Conservation (phyloP, 2,329 filamentous ascomycete species). For the Trichoderma breve region DNA sequence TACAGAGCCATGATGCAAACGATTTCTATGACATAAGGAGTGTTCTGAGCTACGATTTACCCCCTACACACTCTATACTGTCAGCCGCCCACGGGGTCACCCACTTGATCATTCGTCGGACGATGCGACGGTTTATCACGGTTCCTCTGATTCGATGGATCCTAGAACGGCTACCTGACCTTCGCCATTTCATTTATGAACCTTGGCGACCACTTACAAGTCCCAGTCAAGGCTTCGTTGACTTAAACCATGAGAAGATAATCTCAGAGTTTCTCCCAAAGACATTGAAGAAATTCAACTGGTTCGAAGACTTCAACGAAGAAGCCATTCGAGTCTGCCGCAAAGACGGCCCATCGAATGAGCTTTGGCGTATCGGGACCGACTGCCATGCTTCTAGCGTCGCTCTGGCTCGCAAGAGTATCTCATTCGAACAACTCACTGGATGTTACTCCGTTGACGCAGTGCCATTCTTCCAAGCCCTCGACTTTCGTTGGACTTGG, state of each 20-base stretch:
- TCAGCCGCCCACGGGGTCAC: background rate
- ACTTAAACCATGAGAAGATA: background rate
- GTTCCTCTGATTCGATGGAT: background rate
- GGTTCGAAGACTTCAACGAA: background rate
- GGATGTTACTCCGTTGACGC: background rate
- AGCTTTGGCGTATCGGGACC: background rate
- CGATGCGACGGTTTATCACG: background rate
- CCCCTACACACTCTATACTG: too few species aligned
- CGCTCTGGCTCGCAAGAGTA: background rate
- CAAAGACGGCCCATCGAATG: rapidly evolving
- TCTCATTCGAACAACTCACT: background rate
- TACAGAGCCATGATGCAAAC: background rate
- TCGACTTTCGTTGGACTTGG: background rate
- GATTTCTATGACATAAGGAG: background rate
- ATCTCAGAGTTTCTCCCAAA: background rate
- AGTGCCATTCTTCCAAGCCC: background rate
- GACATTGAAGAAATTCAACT: background rate
- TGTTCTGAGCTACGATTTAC: background rate
- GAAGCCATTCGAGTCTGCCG: background rate
- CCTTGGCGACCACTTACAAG: background rate
- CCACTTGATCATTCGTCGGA: background rate
- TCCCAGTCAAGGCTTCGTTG: too few species aligned
- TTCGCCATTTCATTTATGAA: background rate
- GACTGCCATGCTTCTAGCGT: background rate
- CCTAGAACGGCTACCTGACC: background rate